Base-by-base conservation (phyloP, 805 yeast species). In the Sporopachydermia lactativora region DNA sequence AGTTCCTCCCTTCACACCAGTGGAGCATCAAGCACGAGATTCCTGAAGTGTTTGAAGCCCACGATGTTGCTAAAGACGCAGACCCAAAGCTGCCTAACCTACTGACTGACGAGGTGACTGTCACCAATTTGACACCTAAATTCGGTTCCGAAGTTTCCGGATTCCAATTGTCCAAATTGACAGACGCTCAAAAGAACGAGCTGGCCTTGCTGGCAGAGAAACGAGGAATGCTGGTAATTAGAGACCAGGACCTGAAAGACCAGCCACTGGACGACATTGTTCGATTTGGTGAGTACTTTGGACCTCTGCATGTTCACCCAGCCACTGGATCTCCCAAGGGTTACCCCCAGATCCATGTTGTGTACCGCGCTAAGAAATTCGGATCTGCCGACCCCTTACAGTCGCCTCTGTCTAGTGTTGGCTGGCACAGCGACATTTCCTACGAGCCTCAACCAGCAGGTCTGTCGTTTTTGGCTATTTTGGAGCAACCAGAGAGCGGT, bases 381-480 rank as follows among this genome's bases (percentile, higher is more conserved):
- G 41, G 39, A 57, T 41, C 44, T 45, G 52, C 46, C 18, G 18
- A 47, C 11, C 42, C 44, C 37, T 53, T 52, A 42, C 40, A 52
- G 37, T 40, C 43, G 24, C 53, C 47, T 39, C 36, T 13, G 50
- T 41, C 28, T 35, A 24, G 31, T 4, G 73, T 68, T 49, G 68
- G 13, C 8, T 81, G 82, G 81, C 89, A 81, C 58, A 71, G 82
- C 3, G 92, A 81, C 55, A 80, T 77, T 35, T 70, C 83, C 19
- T 81, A 77, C 54, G 88, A 80, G 55, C 65, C 66, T 43, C 83
- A 77, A 55, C 80, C 86, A 4, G 81, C 73, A 4, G 70, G 71
- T 2, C 54, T 61, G n/a, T 69, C 75, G 1, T 62, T 69, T 35
- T 63, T 73, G 48, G 58, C 70, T 19, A 66, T 70, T 14, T 58